Percentiles rank a stretch among this genome's conserved stretches.
These are phyloP conservation scores for Botryobasidium botryosum DNA, from an alignment of 768 basidiomycete species.

Conservation along the genomic window DNA sequence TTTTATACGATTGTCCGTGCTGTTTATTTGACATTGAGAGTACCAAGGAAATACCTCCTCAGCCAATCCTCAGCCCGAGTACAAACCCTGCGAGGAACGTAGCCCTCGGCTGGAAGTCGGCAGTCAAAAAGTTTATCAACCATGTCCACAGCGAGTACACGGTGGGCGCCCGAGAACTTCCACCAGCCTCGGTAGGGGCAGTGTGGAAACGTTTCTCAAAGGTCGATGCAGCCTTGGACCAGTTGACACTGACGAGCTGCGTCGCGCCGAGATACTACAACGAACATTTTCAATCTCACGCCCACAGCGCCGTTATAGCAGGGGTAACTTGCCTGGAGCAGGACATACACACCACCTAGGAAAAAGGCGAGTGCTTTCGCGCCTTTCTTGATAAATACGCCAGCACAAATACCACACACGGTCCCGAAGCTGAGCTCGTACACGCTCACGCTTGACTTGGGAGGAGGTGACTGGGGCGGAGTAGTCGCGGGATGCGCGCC, in stretches of 20 bases:
- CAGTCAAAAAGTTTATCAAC: conserved; percentile 65
- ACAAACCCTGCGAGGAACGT: conserved; percentile 73
- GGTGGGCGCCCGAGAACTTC: conserved; percentile 42
- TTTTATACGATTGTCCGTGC: too few relatives aligned
- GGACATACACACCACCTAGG: conserved; percentile 78
- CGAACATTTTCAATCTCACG: too few relatives aligned
- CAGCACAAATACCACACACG: conserved; percentile 73
- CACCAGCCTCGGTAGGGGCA: conserved; percentile 31
- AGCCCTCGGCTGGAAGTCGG: conserved; percentile 83
- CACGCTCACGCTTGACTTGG: conserved; percentile 54
- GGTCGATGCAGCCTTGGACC: conserved; percentile 41
- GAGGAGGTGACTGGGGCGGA: conserved; percentile 26
- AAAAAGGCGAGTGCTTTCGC: conserved; percentile 65
- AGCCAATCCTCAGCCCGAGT: conserved; percentile 71
- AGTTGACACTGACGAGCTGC: conserved; percentile 63
- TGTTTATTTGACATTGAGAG: too few relatives aligned
- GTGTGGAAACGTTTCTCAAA: conserved; percentile 66
- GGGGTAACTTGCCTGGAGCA: conserved; percentile 57
- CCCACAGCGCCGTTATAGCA: too few relatives aligned
- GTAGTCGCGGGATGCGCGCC: too few relatives aligned
- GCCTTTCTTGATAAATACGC: conserved; percentile 94
- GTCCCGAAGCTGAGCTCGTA: conserved; percentile 83
- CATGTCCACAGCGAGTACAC: conserved; percentile 45
- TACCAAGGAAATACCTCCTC: too few relatives aligned
- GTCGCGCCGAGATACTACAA: conserved; percentile 61